Evolutionary conservation across 768 basidiomycete species (phyloP), one percentile per base, ranked within the genome.

Genomic region (Mycena alexandri): DNA sequence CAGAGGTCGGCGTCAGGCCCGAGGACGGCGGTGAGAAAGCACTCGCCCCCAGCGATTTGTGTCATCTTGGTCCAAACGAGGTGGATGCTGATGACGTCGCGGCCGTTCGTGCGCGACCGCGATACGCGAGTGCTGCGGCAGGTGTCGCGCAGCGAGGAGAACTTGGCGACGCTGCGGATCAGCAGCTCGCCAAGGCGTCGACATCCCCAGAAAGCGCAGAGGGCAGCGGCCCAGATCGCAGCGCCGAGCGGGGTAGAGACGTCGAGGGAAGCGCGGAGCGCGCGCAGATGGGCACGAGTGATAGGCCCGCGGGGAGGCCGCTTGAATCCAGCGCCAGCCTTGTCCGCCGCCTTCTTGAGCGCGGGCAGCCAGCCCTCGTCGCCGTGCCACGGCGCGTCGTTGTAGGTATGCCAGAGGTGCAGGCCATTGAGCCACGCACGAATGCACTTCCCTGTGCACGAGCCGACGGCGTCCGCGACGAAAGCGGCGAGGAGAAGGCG

Each of bases 381-480:
- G 53, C 53, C 53, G 21, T 55, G 38, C 53, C 53, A 55, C 9
- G 5, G n/a, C 4, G 53, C 53, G 14, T 55, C 36, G 34, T 55
- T 55, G 53, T 41, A 55, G 3, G 41, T 12, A 16, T 55, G 53
- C 53, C 36, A 41, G 3, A 55, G n/a, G 3, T 21, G 53, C 5
- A 55, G 53, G 8, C 53, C 53, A 14, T 24, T 41, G 2, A 55
- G 36, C 53, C 53, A 55, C 5, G 38, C 41, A 7, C 53, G 53
- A 3, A 55, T 55, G 11, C 34, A 33, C 10, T 51, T 52, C 22
- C 63, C 54, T 1, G 42, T 34, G 22, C 46, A 50, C 25, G 42
- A 47, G 0, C 69, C 65, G 33, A 38, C 19, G 29, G 43, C 24
- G 16, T 55, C 53, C 11, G 53, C 36, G 21, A 55, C 34, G 53